Base-by-base conservation (phyloP, 2,329 filamentous ascomycete genomes). In the Daldinia eschscholtzii region DNA sequence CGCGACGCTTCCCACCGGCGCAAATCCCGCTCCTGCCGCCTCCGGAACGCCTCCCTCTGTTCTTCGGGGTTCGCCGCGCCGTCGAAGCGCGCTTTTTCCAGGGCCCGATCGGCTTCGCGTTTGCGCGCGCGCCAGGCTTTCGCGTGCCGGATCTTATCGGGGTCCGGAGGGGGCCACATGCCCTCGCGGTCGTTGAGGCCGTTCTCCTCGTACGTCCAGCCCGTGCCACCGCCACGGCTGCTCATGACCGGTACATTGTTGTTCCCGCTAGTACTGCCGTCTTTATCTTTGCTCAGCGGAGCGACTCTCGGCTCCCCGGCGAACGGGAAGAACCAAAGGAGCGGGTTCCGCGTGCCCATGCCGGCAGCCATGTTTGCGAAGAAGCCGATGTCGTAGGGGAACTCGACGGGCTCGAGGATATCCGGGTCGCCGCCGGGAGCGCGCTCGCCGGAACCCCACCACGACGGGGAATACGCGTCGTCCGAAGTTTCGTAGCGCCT, bases 341-440 rank as follows among this genome's bases (percentile, higher is more conserved):
- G 71, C 0, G 87, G 74, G 76, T 93, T 93, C 6, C 77, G 72
- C 0, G 88, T 90, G 3, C 92, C 92, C 91, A 96, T 94, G 15
- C 89, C 91, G 76, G 93, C 90, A 15, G 86, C 85, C 76, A 95
- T 84, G 78, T 97, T 97, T 39, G 82, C 78, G 81, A 88, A 93
- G 73, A 96, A 83, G 57, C 92, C 92, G 50, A 95, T 81, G 75
- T 97, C 93, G 80, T 94, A 96, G 0, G 93, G 93, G 73, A 93
- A 96, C 78, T 95, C 92, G 74, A 94, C 87, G 60, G 84, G 86
- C 64, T 86, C 83, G 48, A 92, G 85, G 12, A 82, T 83, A 61
- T 84, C 81, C 28, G 71, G 74, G 7, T 72, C 73, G 52, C 74
- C 67, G 18, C 56, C 74, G n/a, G 70, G 71, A 0, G 46, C 46